These are phyloP conservation scores for Sanghuangporus weigelae DNA, from an alignment of 1,284 basidiomycete genomes.

Conservation along the genomic window DNA sequence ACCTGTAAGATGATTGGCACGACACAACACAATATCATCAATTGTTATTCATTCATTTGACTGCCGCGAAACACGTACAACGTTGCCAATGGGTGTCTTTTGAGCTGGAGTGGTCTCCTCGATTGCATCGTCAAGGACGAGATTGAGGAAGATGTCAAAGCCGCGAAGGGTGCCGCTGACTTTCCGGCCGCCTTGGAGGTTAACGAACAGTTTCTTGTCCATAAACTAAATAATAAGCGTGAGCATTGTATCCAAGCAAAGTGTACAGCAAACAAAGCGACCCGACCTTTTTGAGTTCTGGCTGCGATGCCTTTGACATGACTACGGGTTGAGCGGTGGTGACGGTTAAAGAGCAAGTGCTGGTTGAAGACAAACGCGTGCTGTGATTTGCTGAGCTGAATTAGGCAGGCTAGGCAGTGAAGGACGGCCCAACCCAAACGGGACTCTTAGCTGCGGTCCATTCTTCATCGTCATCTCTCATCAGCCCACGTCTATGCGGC, in stretches of 20 bases:
- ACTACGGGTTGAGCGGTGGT: slow-evolving; percentile 21
- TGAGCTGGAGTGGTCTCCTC: slow-evolving; percentile 91
- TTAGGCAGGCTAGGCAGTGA: background rate
- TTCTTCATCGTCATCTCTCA: background rate
- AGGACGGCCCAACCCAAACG: background rate
- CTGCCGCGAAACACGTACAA: slow-evolving; percentile 51
- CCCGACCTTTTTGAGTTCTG: slow-evolving; percentile 87
- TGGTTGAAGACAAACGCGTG: background rate
- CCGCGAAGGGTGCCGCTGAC: slow-evolving; percentile 94
- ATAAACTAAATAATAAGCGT: slow-evolving; percentile 69
- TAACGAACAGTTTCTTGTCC: slow-evolving; percentile 95
- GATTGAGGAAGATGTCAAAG: slow-evolving; percentile 98
- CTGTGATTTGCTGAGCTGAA: background rate
- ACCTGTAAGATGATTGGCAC: slow-evolving; percentile 48
- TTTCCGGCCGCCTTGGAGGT: slow-evolving; percentile 94
- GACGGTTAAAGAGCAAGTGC: slow-evolving; percentile 6
- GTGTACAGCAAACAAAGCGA: slow-evolving; percentile 8
- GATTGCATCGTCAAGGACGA: slow-evolving; percentile 92
- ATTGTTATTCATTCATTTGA: background rate
- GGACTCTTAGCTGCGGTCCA: background rate
- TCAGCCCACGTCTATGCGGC: background rate
- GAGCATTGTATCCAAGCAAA: slow-evolving; percentile 1
- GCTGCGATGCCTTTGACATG: slow-evolving; percentile 91
- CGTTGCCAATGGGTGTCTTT: slow-evolving; percentile 85
- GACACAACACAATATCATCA: slow-evolving; percentile 17